These are phyloP conservation scores for Geosmithia morbida DNA, from an alignment of 2,329 filamentous ascomycete species.

Conservation along the genomic window DNA sequence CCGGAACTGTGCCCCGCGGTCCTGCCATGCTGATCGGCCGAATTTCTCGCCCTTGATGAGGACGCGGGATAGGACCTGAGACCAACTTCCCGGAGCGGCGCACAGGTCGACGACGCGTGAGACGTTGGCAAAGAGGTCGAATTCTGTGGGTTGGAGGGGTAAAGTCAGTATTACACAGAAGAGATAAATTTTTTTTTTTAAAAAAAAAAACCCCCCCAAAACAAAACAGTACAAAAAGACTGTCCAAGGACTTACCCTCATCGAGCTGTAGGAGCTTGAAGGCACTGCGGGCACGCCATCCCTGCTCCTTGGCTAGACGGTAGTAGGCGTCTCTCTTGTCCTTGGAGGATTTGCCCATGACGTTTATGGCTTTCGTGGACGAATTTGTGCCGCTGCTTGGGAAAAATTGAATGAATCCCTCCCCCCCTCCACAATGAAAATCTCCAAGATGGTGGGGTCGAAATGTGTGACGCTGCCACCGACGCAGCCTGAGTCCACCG, in stretches of 20 bases:
- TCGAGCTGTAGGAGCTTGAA: slow-evolving; percentile 97
- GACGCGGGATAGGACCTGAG: slow-evolving; percentile 85
- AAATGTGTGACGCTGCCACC: too few relatives aligned
- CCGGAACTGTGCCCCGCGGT: slow-evolving; percentile 56
- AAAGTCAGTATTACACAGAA: background rate
- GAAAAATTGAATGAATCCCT: background rate
- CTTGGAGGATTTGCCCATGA: slow-evolving; percentile 94
- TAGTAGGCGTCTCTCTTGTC: slow-evolving; percentile 99
- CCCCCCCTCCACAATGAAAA: background rate
- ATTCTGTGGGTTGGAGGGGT: slow-evolving; percentile 41
- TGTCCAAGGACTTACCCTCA: slow-evolving; percentile 36
- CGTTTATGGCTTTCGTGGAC: slow-evolving; percentile 3
- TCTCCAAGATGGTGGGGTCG: background rate
- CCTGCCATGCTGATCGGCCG: slow-evolving; percentile 73
- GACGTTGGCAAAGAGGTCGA: slow-evolving; percentile 82
- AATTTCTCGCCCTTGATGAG: slow-evolving; percentile 90
- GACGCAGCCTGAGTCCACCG: too few relatives aligned
- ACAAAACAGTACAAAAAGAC: too few relatives aligned
- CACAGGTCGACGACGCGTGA: slow-evolving; percentile 92
- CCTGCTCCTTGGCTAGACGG: slow-evolving; percentile 93
- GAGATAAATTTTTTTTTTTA: too few relatives aligned
- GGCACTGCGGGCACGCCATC: slow-evolving; percentile 89
- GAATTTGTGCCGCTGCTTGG: background rate
- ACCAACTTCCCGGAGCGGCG: slow-evolving; percentile 93
- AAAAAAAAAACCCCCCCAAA: too few relatives aligned